A percentile compares a stretch with the other conserved stretches of the same genome.
phyloP scores from a whole-genome alignment of 1,284 basidiomycete species.

The Irpex sp. region DNA sequence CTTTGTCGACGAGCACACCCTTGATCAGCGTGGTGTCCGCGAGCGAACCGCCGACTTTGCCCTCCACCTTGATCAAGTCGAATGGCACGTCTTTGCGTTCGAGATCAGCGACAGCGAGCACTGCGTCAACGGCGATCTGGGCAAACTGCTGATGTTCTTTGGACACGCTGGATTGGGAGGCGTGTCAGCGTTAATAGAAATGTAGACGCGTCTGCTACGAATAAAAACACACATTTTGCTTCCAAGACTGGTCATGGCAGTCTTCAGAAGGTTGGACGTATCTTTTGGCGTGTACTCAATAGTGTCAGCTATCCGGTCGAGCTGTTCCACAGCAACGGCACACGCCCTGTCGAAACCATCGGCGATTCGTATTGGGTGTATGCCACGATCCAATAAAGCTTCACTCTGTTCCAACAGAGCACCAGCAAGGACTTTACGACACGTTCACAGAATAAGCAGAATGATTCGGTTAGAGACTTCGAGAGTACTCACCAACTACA shows the following conservation, averaged over 20 bases:
- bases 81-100: constrained; percentile 95
- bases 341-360: constrained; percentile 98
- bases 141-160: constrained; percentile 96
- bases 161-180: constrained; percentile 65
- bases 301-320: constrained; percentile 90
- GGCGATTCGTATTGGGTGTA: constrained; percentile 97
- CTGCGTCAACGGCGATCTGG: constrained; percentile 95
- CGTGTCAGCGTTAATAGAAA: constrained; percentile 6
- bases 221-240: constrained; percentile 83
- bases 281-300: constrained; percentile 82
- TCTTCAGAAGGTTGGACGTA: constrained; percentile 87
- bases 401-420: constrained; percentile 90
- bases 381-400: constrained; percentile 90
- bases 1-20: constrained; percentile 97
- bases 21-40: constrained; percentile 92
- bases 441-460: background rate
- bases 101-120: constrained; percentile 92
- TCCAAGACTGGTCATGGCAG: constrained; percentile 93
- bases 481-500: constrained; percentile 78
- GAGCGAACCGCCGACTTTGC: constrained; percentile 95
- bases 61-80: constrained; percentile 98
- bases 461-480: constrained; percentile 1
- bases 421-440: constrained; percentile 84
- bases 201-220: background rate
- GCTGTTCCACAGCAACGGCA: constrained; percentile 80